These are phyloP conservation scores for Fusarium piperis DNA, from an alignment of 2,329 filamentous ascomycete species.

Conservation along the genomic window DNA sequence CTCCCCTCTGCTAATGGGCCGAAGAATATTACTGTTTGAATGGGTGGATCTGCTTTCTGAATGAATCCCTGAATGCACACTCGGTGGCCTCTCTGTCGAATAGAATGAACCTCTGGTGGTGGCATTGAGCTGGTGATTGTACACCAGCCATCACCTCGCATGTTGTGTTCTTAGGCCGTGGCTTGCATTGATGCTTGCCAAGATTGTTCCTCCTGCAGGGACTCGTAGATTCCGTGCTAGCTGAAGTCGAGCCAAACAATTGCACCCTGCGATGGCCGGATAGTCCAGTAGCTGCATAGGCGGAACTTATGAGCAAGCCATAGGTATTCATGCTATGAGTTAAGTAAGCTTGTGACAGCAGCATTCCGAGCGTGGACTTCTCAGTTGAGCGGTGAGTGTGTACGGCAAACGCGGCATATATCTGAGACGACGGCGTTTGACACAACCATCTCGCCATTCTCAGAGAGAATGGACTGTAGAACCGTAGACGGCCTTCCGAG, in stretches of 20 bases:
- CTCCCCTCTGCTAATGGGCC: background rate
- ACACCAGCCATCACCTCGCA: background rate
- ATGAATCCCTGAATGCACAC: background rate
- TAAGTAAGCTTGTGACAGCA: background rate
- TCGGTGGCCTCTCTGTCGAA: background rate
- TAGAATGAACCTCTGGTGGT: background rate
- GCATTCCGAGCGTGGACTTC: background rate
- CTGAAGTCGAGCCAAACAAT: background rate
- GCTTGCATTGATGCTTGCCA: background rate
- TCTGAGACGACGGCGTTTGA: background rate
- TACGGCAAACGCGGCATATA: conserved; percentile 19
- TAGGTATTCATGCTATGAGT: background rate
- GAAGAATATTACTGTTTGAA: no score
- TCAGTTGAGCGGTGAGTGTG: background rate
- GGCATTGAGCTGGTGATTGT: background rate
- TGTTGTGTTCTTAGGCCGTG: background rate
- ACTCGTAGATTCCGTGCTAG: background rate
- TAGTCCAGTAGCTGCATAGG: background rate
- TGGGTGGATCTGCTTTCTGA: no score
- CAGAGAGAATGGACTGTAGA: background rate
- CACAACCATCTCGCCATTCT: background rate
- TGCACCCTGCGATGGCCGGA: background rate
- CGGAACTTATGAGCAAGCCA: background rate
- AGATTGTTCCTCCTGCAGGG: background rate
- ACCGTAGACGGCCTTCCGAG: background rate